These are phyloP conservation scores for Akebia trifoliata DNA, from an alignment of 164 flowering plant species.

Conservation along the genomic window DNA sequence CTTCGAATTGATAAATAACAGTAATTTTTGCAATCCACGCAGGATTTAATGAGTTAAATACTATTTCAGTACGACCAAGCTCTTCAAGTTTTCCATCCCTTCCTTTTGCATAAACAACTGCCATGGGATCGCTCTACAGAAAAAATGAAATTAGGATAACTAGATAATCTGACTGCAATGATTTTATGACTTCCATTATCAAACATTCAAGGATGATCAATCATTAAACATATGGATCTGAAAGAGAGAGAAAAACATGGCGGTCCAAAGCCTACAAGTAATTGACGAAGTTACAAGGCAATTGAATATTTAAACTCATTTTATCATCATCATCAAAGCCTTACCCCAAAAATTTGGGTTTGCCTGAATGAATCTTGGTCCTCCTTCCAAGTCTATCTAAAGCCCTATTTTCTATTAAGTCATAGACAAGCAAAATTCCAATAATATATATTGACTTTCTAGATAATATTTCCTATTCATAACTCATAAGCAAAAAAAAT, in stretches of 20 bases:
- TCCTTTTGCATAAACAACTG: conserved; percentile 57
- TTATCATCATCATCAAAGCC: background rate
- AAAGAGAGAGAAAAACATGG: background rate
- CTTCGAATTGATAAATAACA: conserved; percentile 61
- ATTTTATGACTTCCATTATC: background rate
- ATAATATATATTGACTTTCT: too few species aligned
- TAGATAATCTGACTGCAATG: background rate
- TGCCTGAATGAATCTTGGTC: too few species aligned
- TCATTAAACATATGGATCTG: background rate
- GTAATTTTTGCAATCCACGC: conserved; percentile 60
- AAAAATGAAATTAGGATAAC: conserved; percentile 15
- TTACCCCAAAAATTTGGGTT: too few species aligned
- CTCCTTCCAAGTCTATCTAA: too few species aligned
- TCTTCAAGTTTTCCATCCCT: conserved; percentile 69
- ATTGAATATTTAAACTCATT: background rate
- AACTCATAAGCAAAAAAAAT: too few species aligned
- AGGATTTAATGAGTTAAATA: conserved; percentile 64
- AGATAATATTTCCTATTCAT: too few species aligned
- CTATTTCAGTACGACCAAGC: conserved; percentile 77
- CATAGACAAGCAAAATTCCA: too few species aligned
- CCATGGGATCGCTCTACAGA: conserved; percentile 79
- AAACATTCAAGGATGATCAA: background rate
- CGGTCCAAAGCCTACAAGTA: background rate
- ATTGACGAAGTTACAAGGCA: background rate
- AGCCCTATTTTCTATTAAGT: too few species aligned